Evolutionary conservation across 208 protist genomes (phyloP).

Genomic region (Crithidia fasciculata): DNA sequence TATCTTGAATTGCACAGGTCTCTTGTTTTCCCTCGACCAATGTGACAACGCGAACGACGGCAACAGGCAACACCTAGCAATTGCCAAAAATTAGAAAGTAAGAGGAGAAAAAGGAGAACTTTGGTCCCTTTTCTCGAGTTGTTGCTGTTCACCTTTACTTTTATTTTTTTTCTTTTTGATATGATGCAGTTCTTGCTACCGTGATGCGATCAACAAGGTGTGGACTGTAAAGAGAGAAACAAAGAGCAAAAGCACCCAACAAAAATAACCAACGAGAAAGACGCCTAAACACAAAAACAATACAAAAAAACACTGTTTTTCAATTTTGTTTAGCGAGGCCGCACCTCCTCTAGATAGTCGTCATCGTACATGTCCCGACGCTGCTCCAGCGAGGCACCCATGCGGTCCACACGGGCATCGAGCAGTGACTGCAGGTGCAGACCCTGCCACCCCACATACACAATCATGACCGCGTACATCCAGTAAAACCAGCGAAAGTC

Average conservation of each 20-base stretch:
- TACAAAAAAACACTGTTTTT: neutral
- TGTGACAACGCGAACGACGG: no score
- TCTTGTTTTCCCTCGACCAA: no score
- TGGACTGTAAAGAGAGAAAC: no score
- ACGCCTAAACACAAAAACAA: no score
- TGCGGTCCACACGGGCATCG: conserved; percentile 66
- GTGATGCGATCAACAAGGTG: no score
- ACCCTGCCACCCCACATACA: conserved; percentile 74
- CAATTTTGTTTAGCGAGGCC: conserved; percentile 46
- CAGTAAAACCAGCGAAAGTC: conserved; percentile 87
- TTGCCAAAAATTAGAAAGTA: neutral
- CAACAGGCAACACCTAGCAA: no score
- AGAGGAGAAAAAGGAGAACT: conserved; percentile 9
- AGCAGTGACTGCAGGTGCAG: conserved; percentile 59
- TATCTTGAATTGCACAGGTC: no score
- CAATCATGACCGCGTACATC: conserved; percentile 88
- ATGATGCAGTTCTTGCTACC: no score
- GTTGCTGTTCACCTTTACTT: neutral
- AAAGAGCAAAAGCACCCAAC: no score
- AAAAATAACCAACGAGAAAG: neutral
- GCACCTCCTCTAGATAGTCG: conserved; percentile 86
- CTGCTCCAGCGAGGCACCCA: conserved; percentile 60
- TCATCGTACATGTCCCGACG: conserved; percentile 79
- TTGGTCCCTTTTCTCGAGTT: no score
- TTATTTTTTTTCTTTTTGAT: neutral